These are phyloP conservation scores for Chaetomiaceae sp. DNA, from an alignment of 2,329 filamentous ascomycete genomes.

Conservation along the genomic window DNA sequence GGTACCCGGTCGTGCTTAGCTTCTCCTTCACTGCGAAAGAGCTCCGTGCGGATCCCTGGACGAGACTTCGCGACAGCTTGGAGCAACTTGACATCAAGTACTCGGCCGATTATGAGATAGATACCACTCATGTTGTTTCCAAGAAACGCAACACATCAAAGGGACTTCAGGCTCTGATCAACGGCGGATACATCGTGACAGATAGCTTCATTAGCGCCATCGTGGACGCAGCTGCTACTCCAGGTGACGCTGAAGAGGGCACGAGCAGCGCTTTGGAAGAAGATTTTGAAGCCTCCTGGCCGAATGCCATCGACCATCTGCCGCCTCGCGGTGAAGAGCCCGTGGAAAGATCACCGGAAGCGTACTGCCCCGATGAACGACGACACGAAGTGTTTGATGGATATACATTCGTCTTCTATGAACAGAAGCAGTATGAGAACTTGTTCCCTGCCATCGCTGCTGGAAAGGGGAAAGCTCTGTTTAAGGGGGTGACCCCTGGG, in stretches of 20 bases:
- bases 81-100: slow-evolving; percentile 90
- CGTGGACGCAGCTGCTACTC: slow-evolving; percentile 51
- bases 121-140: slow-evolving; percentile 83
- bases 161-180: slow-evolving; percentile 79
- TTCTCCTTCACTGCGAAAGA: slow-evolving; percentile 74
- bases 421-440: slow-evolving; percentile 68
- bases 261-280: slow-evolving; percentile 60
- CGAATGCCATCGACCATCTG: slow-evolving; percentile 65
- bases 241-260: slow-evolving; percentile 44
- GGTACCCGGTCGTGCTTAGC: slow-evolving; percentile 75
- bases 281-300: slow-evolving; percentile 78
- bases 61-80: slow-evolving; percentile 58
- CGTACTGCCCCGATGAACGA: slow-evolving; percentile 64
- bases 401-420: slow-evolving; percentile 85
- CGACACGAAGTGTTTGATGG: slow-evolving; percentile 74
- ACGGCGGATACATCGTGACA: slow-evolving; percentile 72
- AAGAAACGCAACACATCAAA: slow-evolving; percentile 87
- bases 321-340: slow-evolving; percentile 74
- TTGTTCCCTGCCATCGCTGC: slow-evolving; percentile 70
- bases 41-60: slow-evolving; percentile 61
- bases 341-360: slow-evolving; percentile 59
- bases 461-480: slow-evolving; percentile 76
- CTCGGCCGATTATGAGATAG: slow-evolving; percentile 63
- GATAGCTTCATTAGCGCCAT: slow-evolving; percentile 70
- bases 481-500: slow-evolving; percentile 56